Percentiles rank a stretch among this genome's conserved stretches.
Evolutionary conservation across 495 filamentous ascomycete species (phyloP).

Genomic region (Penicillium antarcticum): DNA sequence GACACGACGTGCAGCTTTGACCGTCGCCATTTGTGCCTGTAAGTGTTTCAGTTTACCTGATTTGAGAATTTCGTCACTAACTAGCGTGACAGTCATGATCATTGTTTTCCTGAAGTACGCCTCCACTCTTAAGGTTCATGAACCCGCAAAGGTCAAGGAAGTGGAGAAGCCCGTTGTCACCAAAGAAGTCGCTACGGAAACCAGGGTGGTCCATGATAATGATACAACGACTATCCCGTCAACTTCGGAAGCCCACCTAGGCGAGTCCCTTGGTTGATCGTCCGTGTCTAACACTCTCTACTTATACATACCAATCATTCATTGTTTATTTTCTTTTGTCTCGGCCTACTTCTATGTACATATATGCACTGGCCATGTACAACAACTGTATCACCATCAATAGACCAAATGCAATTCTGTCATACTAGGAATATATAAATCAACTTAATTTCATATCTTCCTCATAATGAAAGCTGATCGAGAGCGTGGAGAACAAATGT

Average conservation of each 20-base stretch:
- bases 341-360: neutral
- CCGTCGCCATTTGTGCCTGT: constrained; percentile 56
- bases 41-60: constrained; percentile 9
- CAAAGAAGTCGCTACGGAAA: constrained; percentile 28
- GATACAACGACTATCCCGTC: constrained; percentile 2
- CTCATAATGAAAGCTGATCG: too few relatives aligned
- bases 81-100: constrained; percentile 37
- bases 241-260: constrained; percentile 25
- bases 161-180: constrained; percentile 26
- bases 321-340: neutral
- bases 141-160: constrained; percentile 33
- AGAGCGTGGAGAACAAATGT: too few relatives aligned
- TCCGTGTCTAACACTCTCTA: too few relatives aligned
- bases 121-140: constrained; percentile 32
- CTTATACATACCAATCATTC: neutral
- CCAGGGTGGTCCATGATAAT: constrained; percentile 17
- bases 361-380: neutral
- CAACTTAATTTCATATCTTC: too few relatives aligned
- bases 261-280: constrained; percentile 36
- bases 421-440: too few relatives aligned
- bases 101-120: constrained; percentile 45
- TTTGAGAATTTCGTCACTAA: constrained; percentile 15
- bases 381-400: neutral
- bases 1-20: constrained; percentile 78
- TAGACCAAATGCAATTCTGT: neutral